phyloP scores from a whole-genome alignment of 2,329 filamentous ascomycete species.

The Fusarium staphyleae region DNA sequence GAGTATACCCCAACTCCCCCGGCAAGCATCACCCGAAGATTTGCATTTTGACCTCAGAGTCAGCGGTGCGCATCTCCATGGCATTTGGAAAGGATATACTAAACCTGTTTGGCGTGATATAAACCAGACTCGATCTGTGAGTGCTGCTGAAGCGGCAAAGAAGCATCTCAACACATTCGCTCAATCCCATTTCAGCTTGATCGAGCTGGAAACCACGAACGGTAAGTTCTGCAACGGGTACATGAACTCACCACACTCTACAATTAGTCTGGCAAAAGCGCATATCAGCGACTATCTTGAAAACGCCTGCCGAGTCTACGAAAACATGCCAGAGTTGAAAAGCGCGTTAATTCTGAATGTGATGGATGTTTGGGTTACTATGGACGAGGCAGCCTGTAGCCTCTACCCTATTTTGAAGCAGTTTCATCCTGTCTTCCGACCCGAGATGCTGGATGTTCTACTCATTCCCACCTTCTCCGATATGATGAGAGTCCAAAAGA shows the following conservation, averaged over 20 bases:
- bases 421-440: conserved; percentile 33
- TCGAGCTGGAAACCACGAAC: conserved; percentile 19
- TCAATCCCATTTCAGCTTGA: conserved; percentile 18
- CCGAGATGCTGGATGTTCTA: conserved; percentile 35
- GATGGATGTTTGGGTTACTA: conserved; percentile 37
- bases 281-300: conserved; percentile 21
- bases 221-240: conserved; percentile 9
- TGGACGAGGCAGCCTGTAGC: conserved; percentile 30
- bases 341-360: conserved; percentile 33
- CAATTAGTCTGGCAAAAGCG: conserved; percentile 6
- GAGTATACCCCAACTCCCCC: conserved; percentile 30
- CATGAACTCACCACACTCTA: background rate
- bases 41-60: conserved; percentile 26
- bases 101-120: background rate
- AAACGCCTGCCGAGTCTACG: conserved; percentile 10
- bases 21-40: conserved; percentile 24
- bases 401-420: conserved; percentile 33
- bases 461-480: conserved; percentile 24
- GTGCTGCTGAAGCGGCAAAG: conserved; percentile 28
- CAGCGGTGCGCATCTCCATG: conserved; percentile 19
- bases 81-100: conserved; percentile 18
- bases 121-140: conserved; percentile 3
- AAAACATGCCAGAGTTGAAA: conserved; percentile 28
- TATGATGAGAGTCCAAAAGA: conserved; percentile 29
- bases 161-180: conserved; percentile 27